Percentiles rank a stretch among this genome's conserved stretches.
Evolutionary conservation across 2,329 filamentous ascomycete species (phyloP).

Genomic region (Parastagonospora nodorum): DNA sequence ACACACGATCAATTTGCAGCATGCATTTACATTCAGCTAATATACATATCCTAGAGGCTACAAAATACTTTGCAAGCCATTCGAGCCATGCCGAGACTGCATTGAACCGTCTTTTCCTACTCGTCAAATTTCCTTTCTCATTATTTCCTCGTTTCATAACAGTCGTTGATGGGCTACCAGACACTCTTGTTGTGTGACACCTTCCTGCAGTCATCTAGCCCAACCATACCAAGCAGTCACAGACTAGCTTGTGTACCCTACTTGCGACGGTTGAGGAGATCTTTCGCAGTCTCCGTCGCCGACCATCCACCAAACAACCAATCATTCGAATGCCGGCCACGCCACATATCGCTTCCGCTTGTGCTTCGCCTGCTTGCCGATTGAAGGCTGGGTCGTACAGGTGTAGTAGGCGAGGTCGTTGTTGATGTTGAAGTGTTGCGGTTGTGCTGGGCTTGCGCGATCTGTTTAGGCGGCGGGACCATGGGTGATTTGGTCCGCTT

Average conservation of each 20-base stretch:
- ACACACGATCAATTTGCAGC: no score
- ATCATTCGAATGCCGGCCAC: slow-evolving; percentile 45
- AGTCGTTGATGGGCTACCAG: slow-evolving; percentile 21
- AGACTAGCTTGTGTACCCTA: slow-evolving; percentile 4
- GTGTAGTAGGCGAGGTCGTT: slow-evolving; percentile 17
- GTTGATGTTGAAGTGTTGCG: slow-evolving; percentile 9
- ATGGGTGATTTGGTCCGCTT: slow-evolving; percentile 40
- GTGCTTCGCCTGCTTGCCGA: slow-evolving; percentile 31
- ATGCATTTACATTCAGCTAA: no score
- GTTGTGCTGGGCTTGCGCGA: slow-evolving; percentile 22
- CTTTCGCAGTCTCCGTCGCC: slow-evolving; percentile 43
- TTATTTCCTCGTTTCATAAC: slow-evolving; percentile 8
- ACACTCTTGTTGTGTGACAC: slow-evolving; percentile 25
- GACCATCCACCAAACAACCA: slow-evolving; percentile 48
- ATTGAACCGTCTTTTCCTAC: background rate
- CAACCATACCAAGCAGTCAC: slow-evolving; percentile 1
- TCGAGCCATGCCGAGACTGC: no score
- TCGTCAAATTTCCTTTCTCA: background rate
- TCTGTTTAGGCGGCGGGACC: slow-evolving; percentile 31
- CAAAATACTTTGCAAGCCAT: no score
- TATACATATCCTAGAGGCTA: no score
- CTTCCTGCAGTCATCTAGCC: slow-evolving; percentile 22
- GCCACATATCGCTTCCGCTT: slow-evolving; percentile 42
- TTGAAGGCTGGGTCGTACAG: slow-evolving; percentile 29
- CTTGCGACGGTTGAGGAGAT: slow-evolving; percentile 32